phyloP scores from a whole-genome alignment of 495 filamentous ascomycete species.

The Umbilicaria muhlenbergii region DNA sequence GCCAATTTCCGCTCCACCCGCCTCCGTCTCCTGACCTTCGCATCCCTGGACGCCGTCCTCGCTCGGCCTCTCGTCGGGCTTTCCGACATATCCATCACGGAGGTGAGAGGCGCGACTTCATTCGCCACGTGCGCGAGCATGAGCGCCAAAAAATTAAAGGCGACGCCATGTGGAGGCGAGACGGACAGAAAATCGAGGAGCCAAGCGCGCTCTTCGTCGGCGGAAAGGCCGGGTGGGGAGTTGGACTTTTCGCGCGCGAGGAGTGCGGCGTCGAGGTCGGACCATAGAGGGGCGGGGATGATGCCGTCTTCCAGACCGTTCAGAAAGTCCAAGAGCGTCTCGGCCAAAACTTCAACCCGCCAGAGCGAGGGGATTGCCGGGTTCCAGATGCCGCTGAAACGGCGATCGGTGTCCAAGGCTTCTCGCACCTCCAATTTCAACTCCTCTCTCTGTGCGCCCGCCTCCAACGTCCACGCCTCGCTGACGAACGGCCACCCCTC shows the following conservation, averaged over 20 bases:
- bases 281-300: conserved; percentile 52
- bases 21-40: background rate
- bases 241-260: conserved; percentile 32
- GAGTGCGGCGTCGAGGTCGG: conserved; percentile 48
- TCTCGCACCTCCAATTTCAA: conserved; percentile 34
- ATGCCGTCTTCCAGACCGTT: conserved; percentile 58
- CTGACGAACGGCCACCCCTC: conserved; percentile 57
- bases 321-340: conserved; percentile 56
- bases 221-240: conserved; percentile 18
- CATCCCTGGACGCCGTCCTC: background rate
- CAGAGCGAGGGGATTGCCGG: conserved; percentile 42
- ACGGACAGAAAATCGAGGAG: conserved; percentile 58
- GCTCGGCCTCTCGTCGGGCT: conserved; percentile 1
- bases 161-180: conserved; percentile 63
- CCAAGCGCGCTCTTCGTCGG: conserved; percentile 50
- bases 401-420: conserved; percentile 50
- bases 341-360: conserved; percentile 52
- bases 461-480: background rate
- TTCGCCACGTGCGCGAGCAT: conserved; percentile 45
- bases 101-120: conserved; percentile 26
- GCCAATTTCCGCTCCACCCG: conserved; percentile 4
- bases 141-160: conserved; percentile 70
- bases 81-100: conserved; percentile 7
- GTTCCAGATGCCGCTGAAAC: conserved; percentile 39
- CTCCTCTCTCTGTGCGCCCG: conserved; percentile 11